Conservation (phyloP, 2,329 filamentous ascomycete species). For the Monosporascus sp. region DNA sequence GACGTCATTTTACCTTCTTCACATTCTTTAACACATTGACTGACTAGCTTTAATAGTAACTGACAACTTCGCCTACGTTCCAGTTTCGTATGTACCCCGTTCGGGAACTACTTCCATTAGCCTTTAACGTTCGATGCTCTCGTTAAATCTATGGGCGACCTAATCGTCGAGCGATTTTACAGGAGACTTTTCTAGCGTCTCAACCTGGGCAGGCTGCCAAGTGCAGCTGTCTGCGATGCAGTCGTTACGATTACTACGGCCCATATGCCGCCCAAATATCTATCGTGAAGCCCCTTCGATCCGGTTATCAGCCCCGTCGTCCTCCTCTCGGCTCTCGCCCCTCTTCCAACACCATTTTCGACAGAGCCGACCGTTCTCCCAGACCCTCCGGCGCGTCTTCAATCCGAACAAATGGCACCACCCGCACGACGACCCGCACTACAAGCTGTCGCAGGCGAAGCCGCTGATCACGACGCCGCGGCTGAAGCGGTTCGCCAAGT, state of each 20-base stretch:
- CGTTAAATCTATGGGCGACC: too few relatives aligned
- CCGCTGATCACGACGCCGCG: conserved; percentile 34
- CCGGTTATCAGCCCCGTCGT: neutral
- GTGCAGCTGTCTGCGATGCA: conserved; percentile 11
- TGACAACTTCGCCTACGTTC: too few relatives aligned
- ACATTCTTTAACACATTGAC: too few relatives aligned
- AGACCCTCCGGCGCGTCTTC: conserved; percentile 3
- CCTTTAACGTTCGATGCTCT: too few relatives aligned
- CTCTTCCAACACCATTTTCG: neutral
- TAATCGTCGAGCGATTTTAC: too few relatives aligned
- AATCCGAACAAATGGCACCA: conserved; percentile 18
- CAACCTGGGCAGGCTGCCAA: neutral
- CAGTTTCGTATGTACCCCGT: too few relatives aligned
- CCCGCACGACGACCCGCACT: conserved; percentile 10
- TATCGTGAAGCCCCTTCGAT: neutral
- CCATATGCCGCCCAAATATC: conserved; percentile 3
- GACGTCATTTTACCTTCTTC: too few relatives aligned
- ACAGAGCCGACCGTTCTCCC: conserved; percentile 12
- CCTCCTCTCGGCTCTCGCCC: conserved; percentile 2
- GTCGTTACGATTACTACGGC: conserved; percentile 7
- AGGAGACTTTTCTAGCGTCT: too few relatives aligned
- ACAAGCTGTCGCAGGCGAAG: conserved; percentile 19
- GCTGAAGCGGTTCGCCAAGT: conserved; percentile 26
- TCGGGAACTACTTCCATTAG: too few relatives aligned
- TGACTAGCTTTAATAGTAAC: too few relatives aligned